Evolutionary conservation across 257 asterid genomes (phyloP).

Genomic region (Primulina huaijiensis): DNA sequence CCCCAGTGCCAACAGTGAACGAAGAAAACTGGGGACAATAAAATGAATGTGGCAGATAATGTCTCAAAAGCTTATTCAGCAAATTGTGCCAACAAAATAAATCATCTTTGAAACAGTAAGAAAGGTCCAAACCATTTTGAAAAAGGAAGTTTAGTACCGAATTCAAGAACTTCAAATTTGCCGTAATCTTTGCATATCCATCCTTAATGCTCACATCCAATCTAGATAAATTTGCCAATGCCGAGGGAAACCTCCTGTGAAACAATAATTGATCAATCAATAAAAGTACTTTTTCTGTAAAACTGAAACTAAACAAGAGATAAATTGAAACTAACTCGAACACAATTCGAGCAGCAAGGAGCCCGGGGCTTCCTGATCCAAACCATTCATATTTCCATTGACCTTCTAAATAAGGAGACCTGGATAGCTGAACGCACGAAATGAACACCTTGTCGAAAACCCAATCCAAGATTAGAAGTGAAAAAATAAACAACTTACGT

Average conservation of each 20-base stretch:
- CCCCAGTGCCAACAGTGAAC: background rate
- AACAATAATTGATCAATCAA: background rate
- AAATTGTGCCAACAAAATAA: background rate
- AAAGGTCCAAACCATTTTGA: background rate
- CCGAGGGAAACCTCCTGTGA: slow-evolving; percentile 47
- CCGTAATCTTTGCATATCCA: slow-evolving; percentile 43
- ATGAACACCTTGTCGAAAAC: slow-evolving; percentile 25
- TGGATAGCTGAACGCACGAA: slow-evolving; percentile 39
- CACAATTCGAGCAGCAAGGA: slow-evolving; percentile 55
- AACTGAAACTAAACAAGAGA: background rate
- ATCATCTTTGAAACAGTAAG: background rate
- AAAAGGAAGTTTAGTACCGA: slow-evolving; percentile 33
- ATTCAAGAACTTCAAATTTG: slow-evolving; percentile 39
- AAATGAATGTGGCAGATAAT: background rate
- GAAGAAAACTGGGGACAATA: background rate
- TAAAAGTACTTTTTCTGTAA: background rate
- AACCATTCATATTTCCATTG: slow-evolving; percentile 76
- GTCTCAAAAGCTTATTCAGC: background rate
- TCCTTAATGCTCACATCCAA: slow-evolving; percentile 47
- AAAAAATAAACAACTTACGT: slow-evolving; percentile 58
- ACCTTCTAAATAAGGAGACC: slow-evolving; percentile 73
- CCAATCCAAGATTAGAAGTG: background rate
- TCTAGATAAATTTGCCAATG: slow-evolving; percentile 40
- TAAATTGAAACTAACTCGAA: slow-evolving; percentile 50
- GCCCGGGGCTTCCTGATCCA: slow-evolving; percentile 71